Percentiles rank a stretch among this genome's conserved stretches.
These are phyloP conservation scores for Iris macrosiphon DNA, from an alignment of 106 monocot genomes.

Conservation along the genomic window DNA sequence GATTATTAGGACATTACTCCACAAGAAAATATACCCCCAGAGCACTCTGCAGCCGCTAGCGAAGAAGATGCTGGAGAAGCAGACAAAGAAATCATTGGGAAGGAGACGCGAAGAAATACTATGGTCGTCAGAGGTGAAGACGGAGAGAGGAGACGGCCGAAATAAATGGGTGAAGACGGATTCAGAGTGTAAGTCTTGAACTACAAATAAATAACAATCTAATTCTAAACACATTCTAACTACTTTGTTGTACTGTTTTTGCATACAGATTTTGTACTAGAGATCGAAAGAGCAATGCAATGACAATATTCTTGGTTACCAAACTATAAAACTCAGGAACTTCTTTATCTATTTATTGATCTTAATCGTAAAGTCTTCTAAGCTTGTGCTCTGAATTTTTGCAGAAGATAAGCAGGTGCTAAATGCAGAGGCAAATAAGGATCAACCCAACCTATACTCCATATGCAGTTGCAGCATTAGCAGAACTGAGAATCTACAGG, in stretches of 20 bases:
- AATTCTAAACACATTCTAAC: too few species aligned
- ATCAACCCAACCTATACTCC: too few species aligned
- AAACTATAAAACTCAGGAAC: too few species aligned
- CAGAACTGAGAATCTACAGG: too few species aligned
- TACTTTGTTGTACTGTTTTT: background rate
- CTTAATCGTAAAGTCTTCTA: too few species aligned
- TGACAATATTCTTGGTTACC: too few species aligned
- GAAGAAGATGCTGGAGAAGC: slow-evolving; percentile 25
- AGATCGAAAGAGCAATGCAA: slow-evolving; percentile 16
- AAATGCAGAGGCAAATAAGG: too few species aligned
- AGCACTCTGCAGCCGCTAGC: slow-evolving; percentile 6
- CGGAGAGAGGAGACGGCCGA: slow-evolving; percentile 24
- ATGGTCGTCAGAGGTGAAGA: slow-evolving; percentile 7
- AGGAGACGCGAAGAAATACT: background rate
- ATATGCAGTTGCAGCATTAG: too few species aligned
- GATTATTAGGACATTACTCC: slow-evolving; percentile 50
- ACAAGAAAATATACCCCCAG: slow-evolving; percentile 62
- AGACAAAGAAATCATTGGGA: background rate
- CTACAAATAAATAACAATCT: too few species aligned
- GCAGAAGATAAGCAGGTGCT: too few species aligned
- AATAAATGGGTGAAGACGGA: slow-evolving; percentile 80
- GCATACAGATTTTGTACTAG: slow-evolving; percentile 27
- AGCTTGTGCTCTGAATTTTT: too few species aligned
- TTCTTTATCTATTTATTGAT: too few species aligned
- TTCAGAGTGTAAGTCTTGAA: slow-evolving; percentile 80